Evolutionary conservation across 148 eudicot species (phyloP).

Genomic region (Camellia granthamiana): DNA sequence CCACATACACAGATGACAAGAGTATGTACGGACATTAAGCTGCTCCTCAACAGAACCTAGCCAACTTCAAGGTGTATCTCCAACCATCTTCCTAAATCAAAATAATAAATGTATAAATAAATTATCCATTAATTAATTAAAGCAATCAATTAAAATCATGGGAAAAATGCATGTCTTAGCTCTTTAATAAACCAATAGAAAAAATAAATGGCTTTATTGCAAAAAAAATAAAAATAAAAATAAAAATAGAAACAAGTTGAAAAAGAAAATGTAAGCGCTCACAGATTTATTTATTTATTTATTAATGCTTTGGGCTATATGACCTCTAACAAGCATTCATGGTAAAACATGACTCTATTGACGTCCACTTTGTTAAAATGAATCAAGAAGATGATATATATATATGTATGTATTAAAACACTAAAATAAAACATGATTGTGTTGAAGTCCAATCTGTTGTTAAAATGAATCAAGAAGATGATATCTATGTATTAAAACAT

Average conservation of each 20-base stretch:
- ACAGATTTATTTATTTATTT: neutral
- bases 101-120: neutral
- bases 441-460: too few relatives aligned
- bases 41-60: neutral
- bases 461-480: too few relatives aligned
- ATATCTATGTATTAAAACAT: too few relatives aligned
- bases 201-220: neutral
- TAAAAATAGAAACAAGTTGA: neutral
- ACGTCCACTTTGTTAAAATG: too few relatives aligned
- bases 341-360: too few relatives aligned
- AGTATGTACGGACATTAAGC: neutral
- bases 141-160: neutral
- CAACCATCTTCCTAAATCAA: neutral
- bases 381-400: too few relatives aligned
- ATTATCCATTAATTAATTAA: neutral
- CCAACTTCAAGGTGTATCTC: constrained; percentile 1
- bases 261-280: neutral
- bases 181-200: too few relatives aligned
- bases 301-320: too few relatives aligned
- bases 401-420: too few relatives aligned
- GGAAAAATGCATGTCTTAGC: neutral
- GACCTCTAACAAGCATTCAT: too few relatives aligned
- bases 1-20: neutral
- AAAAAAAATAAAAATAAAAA: neutral
- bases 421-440: too few relatives aligned